Evolutionary conservation across 495 filamentous ascomycete species (phyloP).

Genomic region (Hyphodiscus hymeniophilus): DNA sequence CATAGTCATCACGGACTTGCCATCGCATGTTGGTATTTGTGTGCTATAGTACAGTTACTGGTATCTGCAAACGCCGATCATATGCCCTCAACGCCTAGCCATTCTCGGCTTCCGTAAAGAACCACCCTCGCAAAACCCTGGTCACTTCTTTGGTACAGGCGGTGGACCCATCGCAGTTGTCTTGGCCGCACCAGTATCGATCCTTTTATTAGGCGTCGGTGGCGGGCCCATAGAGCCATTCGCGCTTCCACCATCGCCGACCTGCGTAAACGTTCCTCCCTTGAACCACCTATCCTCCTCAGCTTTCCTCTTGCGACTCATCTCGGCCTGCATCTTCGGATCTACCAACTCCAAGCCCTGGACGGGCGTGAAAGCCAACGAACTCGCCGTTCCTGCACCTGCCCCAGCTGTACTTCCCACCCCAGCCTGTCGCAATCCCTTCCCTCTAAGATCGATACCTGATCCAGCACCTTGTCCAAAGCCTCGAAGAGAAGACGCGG

Average conservation of each 20-base stretch:
- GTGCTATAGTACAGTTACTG: too few relatives aligned
- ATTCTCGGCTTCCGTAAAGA: too few relatives aligned
- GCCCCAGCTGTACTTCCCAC: constrained; percentile 59
- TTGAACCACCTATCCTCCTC: constrained; percentile 96
- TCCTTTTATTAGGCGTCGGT: constrained; percentile 19
- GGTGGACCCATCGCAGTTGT: constrained; percentile 25
- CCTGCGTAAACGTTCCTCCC: constrained; percentile 89
- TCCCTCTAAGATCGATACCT: constrained; percentile 58
- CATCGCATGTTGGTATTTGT: too few relatives aligned
- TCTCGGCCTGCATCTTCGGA: constrained; percentile 77
- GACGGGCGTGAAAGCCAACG: constrained; percentile 85
- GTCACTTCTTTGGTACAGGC: constrained; percentile 15
- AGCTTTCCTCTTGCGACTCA: constrained; percentile 80
- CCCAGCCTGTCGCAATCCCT: constrained; percentile 66
- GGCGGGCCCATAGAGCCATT: constrained; percentile 18
- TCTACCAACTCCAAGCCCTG: constrained; percentile 95
- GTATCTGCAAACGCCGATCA: too few relatives aligned
- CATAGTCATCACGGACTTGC: too few relatives aligned
- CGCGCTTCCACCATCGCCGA: constrained; percentile 42
- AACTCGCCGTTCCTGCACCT: constrained; percentile 67
- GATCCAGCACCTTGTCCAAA: constrained; percentile 53
- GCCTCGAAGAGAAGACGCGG: constrained; percentile 68
- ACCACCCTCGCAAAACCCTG: not conserved
- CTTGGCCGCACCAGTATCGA: constrained; percentile 20
- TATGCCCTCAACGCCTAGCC: too few relatives aligned